These are phyloP conservation scores for Danielia oregonensis DNA, from an alignment of 805 yeast species.

Conservation along the genomic window DNA sequence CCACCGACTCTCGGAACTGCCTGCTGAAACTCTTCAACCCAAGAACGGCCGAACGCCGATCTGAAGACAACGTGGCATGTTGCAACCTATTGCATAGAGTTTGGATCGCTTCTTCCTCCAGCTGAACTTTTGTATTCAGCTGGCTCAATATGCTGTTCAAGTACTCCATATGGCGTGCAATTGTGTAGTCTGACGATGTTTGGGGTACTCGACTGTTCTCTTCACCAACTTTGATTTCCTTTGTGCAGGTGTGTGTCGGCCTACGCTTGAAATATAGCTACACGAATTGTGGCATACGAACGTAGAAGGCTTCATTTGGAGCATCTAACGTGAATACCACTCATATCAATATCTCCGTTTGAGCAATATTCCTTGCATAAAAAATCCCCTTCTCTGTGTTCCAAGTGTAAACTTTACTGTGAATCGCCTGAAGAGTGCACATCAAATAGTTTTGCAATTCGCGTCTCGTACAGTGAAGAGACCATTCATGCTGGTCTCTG, in stretches of 20 bases:
- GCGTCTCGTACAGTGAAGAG: not conserved
- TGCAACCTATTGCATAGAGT: slow-evolving; percentile 83
- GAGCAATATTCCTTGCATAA: too few relatives aligned
- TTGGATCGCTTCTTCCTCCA: slow-evolving; percentile 80
- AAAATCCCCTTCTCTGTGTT: too few relatives aligned
- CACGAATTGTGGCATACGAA: too few relatives aligned
- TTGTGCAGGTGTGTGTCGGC: too few relatives aligned
- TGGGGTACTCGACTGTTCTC: too few relatives aligned
- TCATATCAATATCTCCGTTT: too few relatives aligned
- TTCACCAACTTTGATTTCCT: too few relatives aligned
- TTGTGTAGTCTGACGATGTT: not conserved
- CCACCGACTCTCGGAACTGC: slow-evolving; percentile 84
- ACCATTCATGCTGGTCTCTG: too few relatives aligned
- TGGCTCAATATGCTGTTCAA: slow-evolving; percentile 33
- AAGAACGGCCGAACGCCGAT: slow-evolving; percentile 85
- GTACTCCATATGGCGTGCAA: slow-evolving; percentile 28
- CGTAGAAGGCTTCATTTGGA: too few relatives aligned
- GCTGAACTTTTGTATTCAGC: slow-evolving; percentile 32
- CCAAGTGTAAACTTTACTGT: too few relatives aligned
- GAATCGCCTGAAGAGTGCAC: not conserved
- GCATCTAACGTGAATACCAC: too few relatives aligned
- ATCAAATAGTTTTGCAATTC: not conserved
- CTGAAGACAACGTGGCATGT: slow-evolving; percentile 77
- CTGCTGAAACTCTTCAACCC: slow-evolving; percentile 86
- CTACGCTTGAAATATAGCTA: too few relatives aligned